These are phyloP conservation scores for Tilletia walkeri DNA, from an alignment of 1,284 basidiomycete species.

Conservation along the genomic window DNA sequence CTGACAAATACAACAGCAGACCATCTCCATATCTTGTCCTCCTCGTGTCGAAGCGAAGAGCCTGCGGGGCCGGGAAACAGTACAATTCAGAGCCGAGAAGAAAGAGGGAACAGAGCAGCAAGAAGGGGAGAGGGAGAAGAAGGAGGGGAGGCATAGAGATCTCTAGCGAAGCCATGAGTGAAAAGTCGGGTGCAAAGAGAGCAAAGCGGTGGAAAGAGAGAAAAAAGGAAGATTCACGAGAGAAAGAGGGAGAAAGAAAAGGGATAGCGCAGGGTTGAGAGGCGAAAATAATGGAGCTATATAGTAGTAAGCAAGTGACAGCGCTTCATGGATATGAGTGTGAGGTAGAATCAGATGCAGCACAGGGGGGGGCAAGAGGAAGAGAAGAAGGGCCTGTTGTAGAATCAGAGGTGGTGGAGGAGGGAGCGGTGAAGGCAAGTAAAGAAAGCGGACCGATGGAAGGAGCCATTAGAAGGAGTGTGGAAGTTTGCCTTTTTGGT, in stretches of 20 bases:
- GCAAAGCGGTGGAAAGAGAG: not conserved
- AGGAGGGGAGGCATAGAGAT: not conserved
- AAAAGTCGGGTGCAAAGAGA: not conserved
- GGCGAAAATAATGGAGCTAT: not conserved
- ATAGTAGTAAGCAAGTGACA: not conserved
- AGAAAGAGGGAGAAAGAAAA: not conserved
- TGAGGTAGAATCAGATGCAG: not conserved
- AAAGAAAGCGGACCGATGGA: not conserved
- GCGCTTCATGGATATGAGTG: not conserved
- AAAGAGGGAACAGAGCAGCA: too few relatives aligned
- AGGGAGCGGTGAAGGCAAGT: not conserved
- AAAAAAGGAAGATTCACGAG: not conserved
- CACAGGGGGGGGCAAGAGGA: too few relatives aligned
- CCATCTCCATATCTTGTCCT: too few relatives aligned
- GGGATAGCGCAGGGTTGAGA: too few relatives aligned
- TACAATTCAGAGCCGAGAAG: too few relatives aligned
- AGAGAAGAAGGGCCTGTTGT: not conserved
- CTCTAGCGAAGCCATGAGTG: not conserved
- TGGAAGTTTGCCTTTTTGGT: too few relatives aligned
- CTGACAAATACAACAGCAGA: too few relatives aligned
- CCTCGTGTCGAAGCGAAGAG: too few relatives aligned
- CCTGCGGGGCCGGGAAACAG: too few relatives aligned
- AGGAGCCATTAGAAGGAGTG: too few relatives aligned
- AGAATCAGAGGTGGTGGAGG: too few relatives aligned
- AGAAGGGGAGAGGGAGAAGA: too few relatives aligned